A percentile compares a stretch with the other conserved stretches of the same genome.
These are phyloP conservation scores for Clonostachys sp. DNA, from an alignment of 2,329 filamentous ascomycete species.

Conservation along the genomic window DNA sequence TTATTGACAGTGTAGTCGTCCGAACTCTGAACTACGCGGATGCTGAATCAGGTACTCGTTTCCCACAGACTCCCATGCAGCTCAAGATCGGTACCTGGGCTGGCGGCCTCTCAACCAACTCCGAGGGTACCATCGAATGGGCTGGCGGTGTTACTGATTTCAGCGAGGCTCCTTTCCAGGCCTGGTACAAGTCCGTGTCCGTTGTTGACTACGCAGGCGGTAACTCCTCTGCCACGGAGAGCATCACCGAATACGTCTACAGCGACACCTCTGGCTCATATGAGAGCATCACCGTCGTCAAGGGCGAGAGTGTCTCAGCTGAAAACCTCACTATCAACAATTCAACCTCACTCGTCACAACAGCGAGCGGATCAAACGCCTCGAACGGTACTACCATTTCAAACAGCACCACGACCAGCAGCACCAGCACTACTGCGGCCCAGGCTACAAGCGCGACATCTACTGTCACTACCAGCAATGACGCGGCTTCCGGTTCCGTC, in stretches of 20 bases:
- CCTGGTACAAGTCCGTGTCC: slow-evolving; percentile 51
- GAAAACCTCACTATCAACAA: too few relatives aligned
- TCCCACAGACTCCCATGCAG: slow-evolving; percentile 71
- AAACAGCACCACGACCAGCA: too few relatives aligned
- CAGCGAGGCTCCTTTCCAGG: slow-evolving; percentile 44
- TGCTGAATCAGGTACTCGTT: slow-evolving; percentile 52
- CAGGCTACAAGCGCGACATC: too few relatives aligned
- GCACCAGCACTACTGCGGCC: too few relatives aligned
- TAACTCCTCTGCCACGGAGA: slow-evolving; percentile 24
- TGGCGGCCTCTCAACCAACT: slow-evolving; percentile 50
- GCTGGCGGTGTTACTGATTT: slow-evolving; percentile 60
- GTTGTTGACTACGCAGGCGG: slow-evolving; percentile 51
- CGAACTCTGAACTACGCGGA: slow-evolving; percentile 58
- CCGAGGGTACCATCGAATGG: slow-evolving; percentile 68
- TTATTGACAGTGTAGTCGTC: slow-evolving; percentile 55
- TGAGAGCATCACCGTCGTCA: slow-evolving; percentile 34
- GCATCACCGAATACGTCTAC: slow-evolving; percentile 48
- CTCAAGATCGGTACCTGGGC: slow-evolving; percentile 68
- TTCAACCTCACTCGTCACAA: too few relatives aligned
- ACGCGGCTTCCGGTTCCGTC: too few relatives aligned
- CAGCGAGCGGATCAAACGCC: too few relatives aligned
- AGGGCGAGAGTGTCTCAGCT: too few relatives aligned
- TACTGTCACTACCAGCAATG: too few relatives aligned
- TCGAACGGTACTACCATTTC: too few relatives aligned
- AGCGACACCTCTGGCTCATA: slow-evolving; percentile 41